Evolutionary conservation across 208 protist species (phyloP).

Genomic region (Naegleria lovaniensis): DNA sequence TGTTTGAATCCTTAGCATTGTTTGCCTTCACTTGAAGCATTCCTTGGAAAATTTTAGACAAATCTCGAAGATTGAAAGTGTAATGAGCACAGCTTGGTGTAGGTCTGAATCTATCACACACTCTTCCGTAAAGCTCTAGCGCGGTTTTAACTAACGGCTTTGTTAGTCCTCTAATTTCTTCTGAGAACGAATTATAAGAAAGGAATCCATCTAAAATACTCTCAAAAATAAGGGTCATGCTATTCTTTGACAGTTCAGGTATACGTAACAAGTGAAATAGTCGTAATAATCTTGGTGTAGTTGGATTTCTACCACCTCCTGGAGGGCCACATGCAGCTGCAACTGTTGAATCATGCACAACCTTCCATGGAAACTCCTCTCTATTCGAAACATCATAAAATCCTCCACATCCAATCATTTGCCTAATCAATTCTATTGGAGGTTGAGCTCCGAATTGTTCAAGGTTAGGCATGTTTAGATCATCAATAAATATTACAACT

Average conservation of each 20-base stretch:
- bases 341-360: conserved; percentile 84
- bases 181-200: conserved; percentile 64
- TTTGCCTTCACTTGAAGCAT: conserved; percentile 79
- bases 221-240: conserved; percentile 86
- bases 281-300: conserved; percentile 80
- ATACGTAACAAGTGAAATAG: conserved; percentile 89
- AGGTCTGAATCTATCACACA: conserved; percentile 79
- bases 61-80: conserved; percentile 95
- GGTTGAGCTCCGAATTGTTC: conserved; percentile 92
- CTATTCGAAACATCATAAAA: conserved; percentile 85
- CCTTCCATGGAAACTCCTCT: conserved; percentile 83
- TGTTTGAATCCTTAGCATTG: conserved; percentile 57
- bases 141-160: conserved; percentile 67
- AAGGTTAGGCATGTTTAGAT: conserved; percentile 93
- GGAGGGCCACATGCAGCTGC: conserved; percentile 88
- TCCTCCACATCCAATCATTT: conserved; percentile 87
- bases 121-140: conserved; percentile 79
- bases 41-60: conserved; percentile 90
- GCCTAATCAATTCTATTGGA: conserved; percentile 92
- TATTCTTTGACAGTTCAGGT: conserved; percentile 78
- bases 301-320: conserved; percentile 84
- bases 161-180: conserved; percentile 62
- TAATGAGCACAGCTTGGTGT: conserved; percentile 94
- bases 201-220: conserved; percentile 84
- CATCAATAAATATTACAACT: conserved; percentile 92